Conservation (phyloP, 441 rosid species). For the Geranium incanum region DNA sequence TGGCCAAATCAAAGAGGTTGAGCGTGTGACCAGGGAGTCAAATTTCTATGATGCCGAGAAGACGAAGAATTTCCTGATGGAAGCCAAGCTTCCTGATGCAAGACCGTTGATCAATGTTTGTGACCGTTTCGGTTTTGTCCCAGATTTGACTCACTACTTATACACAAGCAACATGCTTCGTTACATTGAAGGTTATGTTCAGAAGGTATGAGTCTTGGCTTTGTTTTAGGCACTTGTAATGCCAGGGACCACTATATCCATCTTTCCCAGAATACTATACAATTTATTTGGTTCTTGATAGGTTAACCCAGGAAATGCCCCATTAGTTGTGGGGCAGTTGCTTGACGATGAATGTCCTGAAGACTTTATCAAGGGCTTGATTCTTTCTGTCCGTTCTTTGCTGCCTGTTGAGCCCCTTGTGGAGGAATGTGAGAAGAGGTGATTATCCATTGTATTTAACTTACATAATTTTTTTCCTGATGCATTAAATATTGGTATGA, state of each 20-base stretch:
- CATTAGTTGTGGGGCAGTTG: conserved; percentile 87
- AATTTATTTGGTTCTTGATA: conserved; percentile 25
- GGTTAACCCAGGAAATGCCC: conserved; percentile 94
- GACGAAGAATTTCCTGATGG: too few relatives aligned
- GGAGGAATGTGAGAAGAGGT: conserved; percentile 98
- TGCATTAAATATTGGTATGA: too few relatives aligned
- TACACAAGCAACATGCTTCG: conserved; percentile 98
- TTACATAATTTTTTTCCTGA: conserved; percentile 12
- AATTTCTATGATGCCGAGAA: too few relatives aligned
- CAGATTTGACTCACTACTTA: conserved; percentile 95
- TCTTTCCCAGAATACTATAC: not conserved
- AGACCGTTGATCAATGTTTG: conserved; percentile 92
- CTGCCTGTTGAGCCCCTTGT: conserved; percentile 99
- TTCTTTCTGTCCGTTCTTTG: conserved; percentile 49
- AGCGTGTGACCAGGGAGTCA: conserved; percentile 11
- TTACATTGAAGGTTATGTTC: conserved; percentile 97
- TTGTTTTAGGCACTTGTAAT: too few relatives aligned
- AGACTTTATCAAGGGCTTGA: conserved; percentile 82
- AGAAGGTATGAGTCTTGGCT: conserved; percentile 49
- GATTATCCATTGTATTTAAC: conserved; percentile 12
- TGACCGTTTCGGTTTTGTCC: conserved; percentile 95
- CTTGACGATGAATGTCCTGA: conserved; percentile 93
- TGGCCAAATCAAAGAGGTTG: conserved; percentile 96
- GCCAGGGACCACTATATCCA: not conserved
- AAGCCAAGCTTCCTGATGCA: conserved; percentile 71